Evolutionary conservation across 768 basidiomycete species (phyloP).

Genomic region (Terana coerulea): DNA sequence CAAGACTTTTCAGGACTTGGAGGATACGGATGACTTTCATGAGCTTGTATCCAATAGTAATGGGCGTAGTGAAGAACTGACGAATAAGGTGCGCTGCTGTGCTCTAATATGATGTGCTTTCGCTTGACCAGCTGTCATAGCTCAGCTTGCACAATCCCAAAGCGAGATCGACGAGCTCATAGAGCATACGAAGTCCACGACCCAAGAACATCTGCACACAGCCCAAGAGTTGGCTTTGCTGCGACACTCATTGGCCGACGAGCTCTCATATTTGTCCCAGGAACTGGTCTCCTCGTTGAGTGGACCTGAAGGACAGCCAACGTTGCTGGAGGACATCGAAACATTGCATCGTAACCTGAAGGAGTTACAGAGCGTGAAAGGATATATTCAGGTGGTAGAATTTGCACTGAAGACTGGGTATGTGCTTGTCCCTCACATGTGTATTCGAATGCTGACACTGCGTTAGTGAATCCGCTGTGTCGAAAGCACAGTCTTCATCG

Average conservation of each 20-base stretch:
- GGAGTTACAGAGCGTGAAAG: constrained; percentile 70
- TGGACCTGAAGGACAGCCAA: constrained; percentile 46
- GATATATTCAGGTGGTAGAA: constrained; percentile 74
- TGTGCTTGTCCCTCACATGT: constrained; percentile 16
- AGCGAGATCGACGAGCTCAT: constrained; percentile 44
- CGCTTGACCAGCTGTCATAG: constrained; percentile 40
- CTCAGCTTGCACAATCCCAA: constrained; percentile 57
- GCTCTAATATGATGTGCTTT: constrained; percentile 14
- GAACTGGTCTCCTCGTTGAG: constrained; percentile 58
- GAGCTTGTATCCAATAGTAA: constrained; percentile 44
- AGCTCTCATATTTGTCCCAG: constrained; percentile 62
- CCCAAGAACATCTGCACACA: constrained; percentile 48
- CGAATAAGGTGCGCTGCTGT: constrained; percentile 25
- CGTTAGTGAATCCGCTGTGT: constrained; percentile 53
- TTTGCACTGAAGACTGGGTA: constrained; percentile 72
- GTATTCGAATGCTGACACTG: neutral
- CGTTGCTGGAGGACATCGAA: constrained; percentile 81
- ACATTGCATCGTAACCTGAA: constrained; percentile 70
- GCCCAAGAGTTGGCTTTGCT: constrained; percentile 75
- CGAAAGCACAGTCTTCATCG: constrained; percentile 42
- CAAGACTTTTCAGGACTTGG: constrained; percentile 33
- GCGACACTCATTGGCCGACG: constrained; percentile 74
- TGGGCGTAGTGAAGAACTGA: constrained; percentile 22
- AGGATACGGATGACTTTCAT: constrained; percentile 41
- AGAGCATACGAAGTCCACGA: constrained; percentile 41